Evolutionary conservation across 2,329 filamentous ascomycete species (phyloP).

Genomic region (Ascochyta clinopodiicola): DNA sequence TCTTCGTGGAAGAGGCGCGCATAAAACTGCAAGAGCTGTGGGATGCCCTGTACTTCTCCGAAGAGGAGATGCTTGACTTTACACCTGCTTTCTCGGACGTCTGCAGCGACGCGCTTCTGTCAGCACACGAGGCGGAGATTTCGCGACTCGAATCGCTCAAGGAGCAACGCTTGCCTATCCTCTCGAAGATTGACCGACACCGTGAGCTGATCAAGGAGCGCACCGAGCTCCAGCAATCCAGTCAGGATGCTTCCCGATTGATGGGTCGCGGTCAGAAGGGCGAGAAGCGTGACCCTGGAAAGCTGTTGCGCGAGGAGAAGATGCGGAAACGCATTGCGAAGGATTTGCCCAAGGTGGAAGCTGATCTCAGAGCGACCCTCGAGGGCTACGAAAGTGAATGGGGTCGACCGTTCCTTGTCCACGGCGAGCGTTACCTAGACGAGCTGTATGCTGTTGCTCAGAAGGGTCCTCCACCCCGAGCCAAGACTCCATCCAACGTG

Average conservation of each 20-base stretch:
- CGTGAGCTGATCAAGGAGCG: conserved; percentile 82
- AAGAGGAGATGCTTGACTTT: conserved; percentile 99
- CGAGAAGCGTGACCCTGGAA: conserved; percentile 91
- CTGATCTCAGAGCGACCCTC: conserved; percentile 78
- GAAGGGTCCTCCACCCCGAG: conserved; percentile 66
- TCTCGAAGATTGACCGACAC: conserved; percentile 84
- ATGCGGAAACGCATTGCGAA: conserved; percentile 98
- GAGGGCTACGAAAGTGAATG: conserved; percentile 93
- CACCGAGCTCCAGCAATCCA: conserved; percentile 85
- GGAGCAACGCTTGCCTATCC: conserved; percentile 84
- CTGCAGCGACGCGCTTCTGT: conserved; percentile 92
- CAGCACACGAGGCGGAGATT: conserved; percentile 94
- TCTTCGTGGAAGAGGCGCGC: conserved; percentile 94
- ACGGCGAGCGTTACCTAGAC: conserved; percentile 90
- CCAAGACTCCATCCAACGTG: conserved; percentile 74
- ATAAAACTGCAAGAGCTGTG: conserved; percentile 92
- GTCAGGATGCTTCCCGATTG: conserved; percentile 91
- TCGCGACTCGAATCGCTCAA: conserved; percentile 77
- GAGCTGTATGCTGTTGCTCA: conserved; percentile 71
- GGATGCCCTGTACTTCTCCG: conserved; percentile 92
- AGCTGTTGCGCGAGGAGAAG: conserved; percentile 94
- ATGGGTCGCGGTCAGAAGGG: conserved; percentile 92
- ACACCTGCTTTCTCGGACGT: conserved; percentile 97
- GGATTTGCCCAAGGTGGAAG: conserved; percentile 89
- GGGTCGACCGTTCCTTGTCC: conserved; percentile 89